Conservation (phyloP, 1,139 yeast species). For the Oligophagozyma castellii region DNA sequence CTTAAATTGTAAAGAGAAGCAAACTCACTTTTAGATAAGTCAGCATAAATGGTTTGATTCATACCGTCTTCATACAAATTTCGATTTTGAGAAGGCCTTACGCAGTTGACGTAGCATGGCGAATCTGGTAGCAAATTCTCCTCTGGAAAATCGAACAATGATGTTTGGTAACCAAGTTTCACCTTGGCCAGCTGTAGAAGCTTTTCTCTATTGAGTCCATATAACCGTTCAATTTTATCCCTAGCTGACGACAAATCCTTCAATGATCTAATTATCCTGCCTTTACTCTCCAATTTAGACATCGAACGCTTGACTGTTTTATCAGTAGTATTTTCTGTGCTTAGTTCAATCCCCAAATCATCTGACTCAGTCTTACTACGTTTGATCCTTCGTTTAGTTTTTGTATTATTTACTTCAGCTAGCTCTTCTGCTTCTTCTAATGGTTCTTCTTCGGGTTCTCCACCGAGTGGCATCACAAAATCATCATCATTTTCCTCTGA, state of each 20-base stretch:
- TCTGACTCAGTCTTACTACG: not conserved
- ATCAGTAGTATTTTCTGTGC: conserved; percentile 4
- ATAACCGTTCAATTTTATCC: conserved; percentile 26
- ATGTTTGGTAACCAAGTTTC: conserved; percentile 26
- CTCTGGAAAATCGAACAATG: conserved; percentile 22
- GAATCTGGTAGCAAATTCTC: conserved; percentile 10
- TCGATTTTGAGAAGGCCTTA: conserved; percentile 5
- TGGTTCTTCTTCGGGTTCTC: conserved; percentile 4
- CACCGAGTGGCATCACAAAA: conserved; percentile 1
- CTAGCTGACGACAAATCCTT: conserved; percentile 26
- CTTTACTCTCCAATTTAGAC: conserved; percentile 8
- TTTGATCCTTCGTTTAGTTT: conserved; percentile 2
- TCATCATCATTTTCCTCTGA: conserved; percentile 1
- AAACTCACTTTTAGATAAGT: conserved; percentile 8
- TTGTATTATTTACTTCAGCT: conserved; percentile 4
- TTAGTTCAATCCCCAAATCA: not conserved
- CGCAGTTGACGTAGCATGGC: conserved; percentile 8
- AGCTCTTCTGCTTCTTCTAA: conserved; percentile 3
- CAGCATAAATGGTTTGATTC: conserved; percentile 9
- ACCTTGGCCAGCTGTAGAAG: conserved; percentile 24
- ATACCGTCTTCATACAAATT: conserved; percentile 7
- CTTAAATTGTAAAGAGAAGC: conserved; percentile 9
- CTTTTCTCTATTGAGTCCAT: conserved; percentile 26
- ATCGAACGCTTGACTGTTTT: no score
- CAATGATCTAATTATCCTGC: conserved; percentile 15